Base-by-base conservation (phyloP, 1,284 basidiomycete species). In the Cystobasidiaceae sp. region DNA sequence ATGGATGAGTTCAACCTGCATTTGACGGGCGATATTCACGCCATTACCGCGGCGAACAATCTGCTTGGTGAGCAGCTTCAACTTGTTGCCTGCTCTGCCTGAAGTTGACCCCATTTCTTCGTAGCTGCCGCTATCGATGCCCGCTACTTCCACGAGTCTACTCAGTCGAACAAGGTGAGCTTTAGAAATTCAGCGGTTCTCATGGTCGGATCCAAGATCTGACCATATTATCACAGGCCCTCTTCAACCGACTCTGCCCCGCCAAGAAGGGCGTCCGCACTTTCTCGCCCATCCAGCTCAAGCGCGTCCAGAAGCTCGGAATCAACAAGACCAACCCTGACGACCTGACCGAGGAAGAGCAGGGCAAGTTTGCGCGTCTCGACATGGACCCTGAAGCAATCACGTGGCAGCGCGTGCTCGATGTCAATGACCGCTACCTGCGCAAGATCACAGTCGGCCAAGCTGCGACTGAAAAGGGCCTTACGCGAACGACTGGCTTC, bases 1-100 rank as follows among this genome's bases (percentile, higher is more conserved):
- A 73, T 73, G 72, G 72, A 73, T 59, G 72, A 73, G 86, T 96
- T 96, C 78, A 96, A 94, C 77, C 78, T 94, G 63, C 96, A 98
- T 77, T 80, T 98, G 75, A 99, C 94, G 41, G 94, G 94, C 72
- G 94, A 98, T 79, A 97, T 97, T 68, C 94, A 98, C 75, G 94
- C 96, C 56, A 90, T 97, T 23, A 92, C 91, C 30, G 94, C 94
- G 51, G 96, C 94, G 49, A 98, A 98, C 81, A 98, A 98, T 79
- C 79, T 98, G 71, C 83, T 97, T 28, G 88, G 87, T 89, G 75
- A 34, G 78, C 68, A 51, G 11, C 19, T 55, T 41, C n/a, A n/a
- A 39, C n/a, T 39, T 39, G 37, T 39, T n/a, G 37, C 37, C 28
- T 52, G 25, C 27, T 56, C 5, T 7, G 28, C 25, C 49, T 61